Conservation (phyloP, 1,284 basidiomycete genomes). For the Peniophora sp. region DNA sequence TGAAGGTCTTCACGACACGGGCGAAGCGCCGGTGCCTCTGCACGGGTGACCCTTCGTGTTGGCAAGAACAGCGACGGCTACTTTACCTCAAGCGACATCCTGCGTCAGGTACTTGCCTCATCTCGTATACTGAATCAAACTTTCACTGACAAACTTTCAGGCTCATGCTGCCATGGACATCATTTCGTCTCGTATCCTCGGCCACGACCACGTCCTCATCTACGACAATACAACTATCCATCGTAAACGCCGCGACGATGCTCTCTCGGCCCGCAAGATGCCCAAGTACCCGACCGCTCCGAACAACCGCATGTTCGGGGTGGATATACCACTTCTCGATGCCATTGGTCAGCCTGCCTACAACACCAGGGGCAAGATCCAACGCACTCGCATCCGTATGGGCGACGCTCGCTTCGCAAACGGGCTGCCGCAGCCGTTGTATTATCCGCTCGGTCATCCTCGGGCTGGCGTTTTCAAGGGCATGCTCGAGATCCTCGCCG, state of each 20-base stretch:
- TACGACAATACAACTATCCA: conserved; percentile 29
- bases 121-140: too few species aligned
- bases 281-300: conserved; percentile 10
- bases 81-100: conserved; percentile 22
- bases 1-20: too few species aligned
- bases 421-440: conserved; percentile 24
- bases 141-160: too few species aligned
- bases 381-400: conserved; percentile 25
- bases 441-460: conserved; percentile 22
- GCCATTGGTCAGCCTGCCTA: conserved; percentile 10
- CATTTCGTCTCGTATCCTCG: conserved; percentile 16
- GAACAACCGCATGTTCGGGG: conserved; percentile 4
- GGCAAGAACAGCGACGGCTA: conserved; percentile 26
- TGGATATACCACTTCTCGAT: background rate
- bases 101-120: too few species aligned
- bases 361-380: conserved; percentile 13
- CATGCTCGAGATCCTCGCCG: conserved; percentile 24
- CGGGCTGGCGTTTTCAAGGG: conserved; percentile 25
- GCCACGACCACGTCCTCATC: conserved; percentile 21
- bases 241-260: conserved; percentile 19
- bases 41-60: conserved; percentile 15
- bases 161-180: conserved; percentile 23
- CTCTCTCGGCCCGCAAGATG: conserved; percentile 21
- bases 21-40: too few species aligned
- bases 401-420: conserved; percentile 15